A percentile compares a stretch with the other conserved stretches of the same genome.
Conservation (phyloP, 176 grass and related monocot genomes). For the Tillandsia fasciculata region DNA sequence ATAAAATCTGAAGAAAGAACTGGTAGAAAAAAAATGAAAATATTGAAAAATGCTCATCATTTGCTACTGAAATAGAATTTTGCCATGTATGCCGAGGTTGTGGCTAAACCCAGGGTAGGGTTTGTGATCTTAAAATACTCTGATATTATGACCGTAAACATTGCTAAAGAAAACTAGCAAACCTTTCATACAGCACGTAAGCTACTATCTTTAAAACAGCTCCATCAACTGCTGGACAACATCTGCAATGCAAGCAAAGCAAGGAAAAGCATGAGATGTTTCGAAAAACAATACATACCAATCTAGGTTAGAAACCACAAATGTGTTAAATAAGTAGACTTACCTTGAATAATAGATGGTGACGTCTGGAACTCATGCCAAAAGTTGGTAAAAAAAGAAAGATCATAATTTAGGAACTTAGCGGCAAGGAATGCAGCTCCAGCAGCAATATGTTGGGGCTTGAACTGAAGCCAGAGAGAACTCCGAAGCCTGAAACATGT, state of each 20-base stretch:
- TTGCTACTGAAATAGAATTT: too few relatives aligned
- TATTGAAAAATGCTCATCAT: too few relatives aligned
- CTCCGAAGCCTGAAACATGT: constrained; percentile 46
- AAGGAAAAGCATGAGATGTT: neutral
- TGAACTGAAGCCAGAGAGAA: constrained; percentile 94
- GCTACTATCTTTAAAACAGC: constrained; percentile 33
- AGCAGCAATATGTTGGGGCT: constrained; percentile 79
- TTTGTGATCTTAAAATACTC: too few relatives aligned
- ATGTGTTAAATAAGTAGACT: neutral
- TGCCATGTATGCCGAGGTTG: too few relatives aligned
- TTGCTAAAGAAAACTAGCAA: neutral
- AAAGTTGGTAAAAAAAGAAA: constrained; percentile 44
- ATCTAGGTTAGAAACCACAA: neutral
- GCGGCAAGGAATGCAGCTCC: constrained; percentile 79
- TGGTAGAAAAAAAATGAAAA: too few relatives aligned
- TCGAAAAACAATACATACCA: neutral
- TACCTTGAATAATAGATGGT: constrained; percentile 75
- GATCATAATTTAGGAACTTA: constrained; percentile 46
- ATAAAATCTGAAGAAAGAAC: too few relatives aligned
- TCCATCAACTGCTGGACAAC: constrained; percentile 80
- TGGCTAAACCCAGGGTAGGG: too few relatives aligned
- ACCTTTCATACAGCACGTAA: neutral
- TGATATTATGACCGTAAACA: too few relatives aligned
- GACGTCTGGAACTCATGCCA: constrained; percentile 74
- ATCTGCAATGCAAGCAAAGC: constrained; percentile 44